Percentiles rank a stretch among this genome's conserved stretches.
Evolutionary conservation across 1,139 yeast species (phyloP).

Genomic region (Suzukiozyma palmioleophila): DNA sequence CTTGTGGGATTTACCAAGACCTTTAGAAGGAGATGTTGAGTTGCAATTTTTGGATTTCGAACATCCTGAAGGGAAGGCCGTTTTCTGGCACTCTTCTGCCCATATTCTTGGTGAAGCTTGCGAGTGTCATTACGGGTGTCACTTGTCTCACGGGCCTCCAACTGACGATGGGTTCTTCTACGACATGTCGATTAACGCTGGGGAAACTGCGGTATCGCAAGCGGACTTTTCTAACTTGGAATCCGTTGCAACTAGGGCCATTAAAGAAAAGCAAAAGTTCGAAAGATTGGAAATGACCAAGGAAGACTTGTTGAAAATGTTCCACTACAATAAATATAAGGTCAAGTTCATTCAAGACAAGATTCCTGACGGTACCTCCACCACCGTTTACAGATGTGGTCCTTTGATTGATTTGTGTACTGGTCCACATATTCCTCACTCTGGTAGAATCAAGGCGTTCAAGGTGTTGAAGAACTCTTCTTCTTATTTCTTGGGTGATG

Average conservation of each 20-base stretch:
- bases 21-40: constrained; percentile 68
- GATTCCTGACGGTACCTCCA: constrained; percentile 92
- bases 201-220: constrained; percentile 71
- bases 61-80: constrained; percentile 84
- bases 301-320: constrained; percentile 89
- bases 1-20: constrained; percentile 95
- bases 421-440: constrained; percentile 98
- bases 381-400: constrained; percentile 98
- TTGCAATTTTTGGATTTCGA: constrained; percentile 71
- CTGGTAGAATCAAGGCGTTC: constrained; percentile 93
- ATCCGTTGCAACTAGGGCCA: constrained; percentile 82
- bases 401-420: constrained; percentile 94
- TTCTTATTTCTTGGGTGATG: constrained; percentile 92
- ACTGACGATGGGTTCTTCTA: constrained; percentile 97
- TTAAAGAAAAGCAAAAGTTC: constrained; percentile 94
- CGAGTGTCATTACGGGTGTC: constrained; percentile 95
- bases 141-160: constrained; percentile 88
- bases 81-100: constrained; percentile 99
- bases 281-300: constrained; percentile 91
- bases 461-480: constrained; percentile 94
- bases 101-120: constrained; percentile 98
- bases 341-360: constrained; percentile 81
- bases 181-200: constrained; percentile 86
- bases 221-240: constrained; percentile 83
- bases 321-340: constrained; percentile 92